Conservation (phyloP, 2,329 filamentous ascomycete species). For the Aspergillus tamarii region DNA sequence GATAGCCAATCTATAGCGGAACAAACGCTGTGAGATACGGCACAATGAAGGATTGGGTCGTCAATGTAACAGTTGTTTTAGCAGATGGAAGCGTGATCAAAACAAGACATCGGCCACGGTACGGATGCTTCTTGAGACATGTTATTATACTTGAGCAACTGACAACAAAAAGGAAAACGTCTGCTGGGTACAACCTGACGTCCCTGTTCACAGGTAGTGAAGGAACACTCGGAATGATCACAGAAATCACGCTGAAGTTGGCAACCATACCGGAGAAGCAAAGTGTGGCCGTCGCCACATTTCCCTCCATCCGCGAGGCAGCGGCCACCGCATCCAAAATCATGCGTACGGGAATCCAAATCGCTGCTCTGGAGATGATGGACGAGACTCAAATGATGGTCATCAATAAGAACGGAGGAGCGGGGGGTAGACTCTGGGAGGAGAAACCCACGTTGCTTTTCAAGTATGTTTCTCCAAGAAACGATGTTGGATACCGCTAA, state of each 20-base stretch:
- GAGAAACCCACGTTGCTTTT: constrained; percentile 41
- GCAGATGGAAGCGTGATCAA: constrained; percentile 70
- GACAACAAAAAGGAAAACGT: constrained; percentile 59
- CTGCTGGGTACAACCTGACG: constrained; percentile 70
- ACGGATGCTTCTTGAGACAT: not conserved
- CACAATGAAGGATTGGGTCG: constrained; percentile 75
- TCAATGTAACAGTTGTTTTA: constrained; percentile 71
- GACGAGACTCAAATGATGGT: constrained; percentile 65
- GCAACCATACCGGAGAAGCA: constrained; percentile 63
- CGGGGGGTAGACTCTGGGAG: constrained; percentile 46
- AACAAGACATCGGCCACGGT: constrained; percentile 50
- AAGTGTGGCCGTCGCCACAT: constrained; percentile 64
- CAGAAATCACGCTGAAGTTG: constrained; percentile 69
- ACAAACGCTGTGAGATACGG: constrained; percentile 67
- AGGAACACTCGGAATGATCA: constrained; percentile 69
- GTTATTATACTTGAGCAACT: not conserved
- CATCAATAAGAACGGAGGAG: constrained; percentile 65
- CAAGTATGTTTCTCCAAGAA: constrained; percentile 33
- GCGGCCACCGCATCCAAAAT: constrained; percentile 64
- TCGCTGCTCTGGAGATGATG: constrained; percentile 62
- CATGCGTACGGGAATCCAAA: constrained; percentile 64
- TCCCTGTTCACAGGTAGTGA: constrained; percentile 68
- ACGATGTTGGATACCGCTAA: not conserved
- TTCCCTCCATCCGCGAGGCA: constrained; percentile 59
- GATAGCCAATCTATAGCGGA: constrained; percentile 34